These are phyloP conservation scores for Trichoderma pleuroti DNA, from an alignment of 2,329 filamentous ascomycete species.

Conservation along the genomic window DNA sequence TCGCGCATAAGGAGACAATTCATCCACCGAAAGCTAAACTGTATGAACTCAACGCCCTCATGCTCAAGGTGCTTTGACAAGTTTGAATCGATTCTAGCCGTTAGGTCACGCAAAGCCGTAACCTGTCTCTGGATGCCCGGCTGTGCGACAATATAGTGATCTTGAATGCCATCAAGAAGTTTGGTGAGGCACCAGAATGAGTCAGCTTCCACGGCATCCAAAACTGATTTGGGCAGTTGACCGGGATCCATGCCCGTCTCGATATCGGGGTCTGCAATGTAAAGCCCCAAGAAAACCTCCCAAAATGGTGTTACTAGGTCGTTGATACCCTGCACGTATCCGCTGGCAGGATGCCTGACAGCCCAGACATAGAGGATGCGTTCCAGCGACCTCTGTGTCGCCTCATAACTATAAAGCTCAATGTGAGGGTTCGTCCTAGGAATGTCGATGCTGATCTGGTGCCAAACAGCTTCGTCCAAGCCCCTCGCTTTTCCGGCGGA, in stretches of 20 bases:
- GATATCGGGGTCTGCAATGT: constrained; percentile 91
- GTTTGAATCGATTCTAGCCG: constrained; percentile 78
- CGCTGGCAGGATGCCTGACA: constrained; percentile 92
- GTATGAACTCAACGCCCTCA: constrained; percentile 95
- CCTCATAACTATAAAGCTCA: constrained; percentile 91
- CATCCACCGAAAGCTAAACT: constrained; percentile 99
- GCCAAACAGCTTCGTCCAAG: constrained; percentile 96
- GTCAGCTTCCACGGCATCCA: constrained; percentile 96
- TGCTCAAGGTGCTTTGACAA: constrained; percentile 85
- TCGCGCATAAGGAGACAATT: constrained; percentile 98
- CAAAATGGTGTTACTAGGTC: constrained; percentile 96
- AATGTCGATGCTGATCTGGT: constrained; percentile 98
- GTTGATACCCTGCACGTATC: constrained; percentile 98
- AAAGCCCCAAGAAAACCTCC: constrained; percentile 93
- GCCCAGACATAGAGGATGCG: constrained; percentile 97
- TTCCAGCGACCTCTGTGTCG: constrained; percentile 89
- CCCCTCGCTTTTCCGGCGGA: constrained; percentile 55
- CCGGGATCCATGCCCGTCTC: constrained; percentile 96
- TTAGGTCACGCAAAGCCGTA: constrained; percentile 80
- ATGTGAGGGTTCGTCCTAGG: constrained; percentile 95
- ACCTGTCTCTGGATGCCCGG: constrained; percentile 96
- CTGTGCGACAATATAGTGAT: constrained; percentile 97
- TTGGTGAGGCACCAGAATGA: constrained; percentile 99
- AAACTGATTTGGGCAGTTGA: constrained; percentile 81
- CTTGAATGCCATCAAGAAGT: constrained; percentile 95